These are phyloP conservation scores for Isabelozyma rhagii DNA, from an alignment of 805 yeast genomes.

Conservation along the genomic window DNA sequence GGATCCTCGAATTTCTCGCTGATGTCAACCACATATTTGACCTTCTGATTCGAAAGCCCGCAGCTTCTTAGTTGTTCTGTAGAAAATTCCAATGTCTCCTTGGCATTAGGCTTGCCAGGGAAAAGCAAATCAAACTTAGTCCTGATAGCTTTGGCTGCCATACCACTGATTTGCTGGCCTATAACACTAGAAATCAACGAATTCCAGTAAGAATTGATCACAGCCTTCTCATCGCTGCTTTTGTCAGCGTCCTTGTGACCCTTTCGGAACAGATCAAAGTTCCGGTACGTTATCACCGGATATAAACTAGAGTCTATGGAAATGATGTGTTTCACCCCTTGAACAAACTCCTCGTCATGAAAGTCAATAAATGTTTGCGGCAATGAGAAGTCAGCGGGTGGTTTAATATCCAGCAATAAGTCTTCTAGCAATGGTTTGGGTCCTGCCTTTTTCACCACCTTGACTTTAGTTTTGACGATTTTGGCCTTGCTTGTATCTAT, in stretches of 20 bases:
- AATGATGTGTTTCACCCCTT: slow-evolving; percentile 28
- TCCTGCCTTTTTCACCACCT: not conserved
- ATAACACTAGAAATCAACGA: slow-evolving; percentile 44
- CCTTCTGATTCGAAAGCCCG: slow-evolving; percentile 71
- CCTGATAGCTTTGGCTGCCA: slow-evolving; percentile 70
- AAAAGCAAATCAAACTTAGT: slow-evolving; percentile 38
- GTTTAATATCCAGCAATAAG: slow-evolving; percentile 7
- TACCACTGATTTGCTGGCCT: slow-evolving; percentile 76
- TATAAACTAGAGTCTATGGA: slow-evolving; percentile 32
- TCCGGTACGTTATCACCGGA: slow-evolving; percentile 24
- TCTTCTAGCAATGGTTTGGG: slow-evolving; percentile 11
- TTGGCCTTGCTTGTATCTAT: not conserved
- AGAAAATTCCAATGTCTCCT: slow-evolving; percentile 35
- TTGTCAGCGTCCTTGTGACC: not conserved
- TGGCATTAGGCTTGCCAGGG: slow-evolving; percentile 50
- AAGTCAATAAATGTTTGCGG: slow-evolving; percentile 26
- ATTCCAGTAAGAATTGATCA: slow-evolving; percentile 33
- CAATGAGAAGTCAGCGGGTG: slow-evolving; percentile 13
- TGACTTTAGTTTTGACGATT: slow-evolving; percentile 1
- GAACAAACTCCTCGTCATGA: slow-evolving; percentile 32
- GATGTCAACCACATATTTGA: slow-evolving; percentile 56
- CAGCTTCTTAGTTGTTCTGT: slow-evolving; percentile 52
- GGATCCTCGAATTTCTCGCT: slow-evolving; percentile 49
- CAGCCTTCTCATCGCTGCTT: not conserved
- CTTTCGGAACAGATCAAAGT: slow-evolving; percentile 22